Evolutionary conservation across 352 stramenopile genomes (phyloP).

Genomic region (Blastocystis sp.): DNA sequence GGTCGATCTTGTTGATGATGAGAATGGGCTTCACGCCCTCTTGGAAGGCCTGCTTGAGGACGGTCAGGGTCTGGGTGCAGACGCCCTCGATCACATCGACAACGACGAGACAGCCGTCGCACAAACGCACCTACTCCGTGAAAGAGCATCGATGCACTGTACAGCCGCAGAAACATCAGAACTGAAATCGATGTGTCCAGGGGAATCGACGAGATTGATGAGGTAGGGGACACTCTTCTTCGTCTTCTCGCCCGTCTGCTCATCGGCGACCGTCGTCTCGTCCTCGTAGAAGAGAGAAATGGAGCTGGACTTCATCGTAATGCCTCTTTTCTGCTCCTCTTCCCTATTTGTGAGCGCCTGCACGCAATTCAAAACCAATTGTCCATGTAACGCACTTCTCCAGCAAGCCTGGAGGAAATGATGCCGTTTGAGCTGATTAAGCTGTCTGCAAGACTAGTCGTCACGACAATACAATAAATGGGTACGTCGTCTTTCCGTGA

Average conservation of each 20-base stretch:
- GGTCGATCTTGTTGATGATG: constrained; percentile 96
- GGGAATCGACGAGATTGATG: constrained; percentile 92
- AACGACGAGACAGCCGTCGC: constrained; percentile 89
- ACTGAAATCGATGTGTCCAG: constrained; percentile 92
- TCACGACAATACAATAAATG: not conserved
- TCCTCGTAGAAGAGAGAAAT: constrained; percentile 89
- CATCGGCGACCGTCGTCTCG: constrained; percentile 46
- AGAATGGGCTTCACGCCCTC: constrained; percentile 90
- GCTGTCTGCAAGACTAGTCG: constrained; percentile 85
- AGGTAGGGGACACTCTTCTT: constrained; percentile 80
- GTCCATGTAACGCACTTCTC: constrained; percentile 93
- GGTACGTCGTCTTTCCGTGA: constrained; percentile 85
- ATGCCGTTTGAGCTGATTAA: constrained; percentile 93
- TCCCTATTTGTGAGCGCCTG: constrained; percentile 76
- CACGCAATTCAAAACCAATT: constrained; percentile 79
- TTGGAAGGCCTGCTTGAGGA: constrained; percentile 90
- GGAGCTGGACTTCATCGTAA: constrained; percentile 94
- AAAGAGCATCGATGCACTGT: not conserved
- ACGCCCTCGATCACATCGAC: constrained; percentile 94
- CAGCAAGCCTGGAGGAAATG: constrained; percentile 92
- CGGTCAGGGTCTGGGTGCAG: constrained; percentile 90
- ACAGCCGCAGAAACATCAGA: constrained; percentile 91
- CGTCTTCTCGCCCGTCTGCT: constrained; percentile 30
- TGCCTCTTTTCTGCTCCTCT: constrained; percentile 91
- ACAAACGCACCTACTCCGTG: constrained; percentile 81